phyloP scores from a whole-genome alignment of 352 stramenopile species.

The Blastocystis sp. region DNA sequence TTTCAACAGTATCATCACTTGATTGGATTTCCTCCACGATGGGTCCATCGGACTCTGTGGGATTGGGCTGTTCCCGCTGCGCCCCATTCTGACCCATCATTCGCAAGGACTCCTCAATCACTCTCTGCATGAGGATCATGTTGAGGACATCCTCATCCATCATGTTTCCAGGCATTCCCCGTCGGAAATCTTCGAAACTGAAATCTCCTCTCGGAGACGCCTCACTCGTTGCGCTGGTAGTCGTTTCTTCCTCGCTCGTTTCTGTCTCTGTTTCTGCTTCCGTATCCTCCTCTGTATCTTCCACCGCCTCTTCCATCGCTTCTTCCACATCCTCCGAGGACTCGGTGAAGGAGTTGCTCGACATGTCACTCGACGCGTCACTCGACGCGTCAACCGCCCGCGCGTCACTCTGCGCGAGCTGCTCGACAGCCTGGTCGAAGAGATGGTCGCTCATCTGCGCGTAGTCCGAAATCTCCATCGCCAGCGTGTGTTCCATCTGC shows the following conservation, averaged over 20 bases:
- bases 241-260: background rate
- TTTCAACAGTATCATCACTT: background rate
- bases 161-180: no score
- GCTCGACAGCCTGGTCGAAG: background rate
- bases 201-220: background rate
- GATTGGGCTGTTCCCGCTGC: background rate
- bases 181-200: no score
- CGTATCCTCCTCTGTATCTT: background rate
- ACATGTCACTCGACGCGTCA: no score
- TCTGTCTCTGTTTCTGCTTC: background rate
- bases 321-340: no score
- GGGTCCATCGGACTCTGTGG: background rate
- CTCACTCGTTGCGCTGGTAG: background rate
- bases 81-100: background rate
- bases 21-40: background rate
- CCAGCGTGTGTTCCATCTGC: background rate
- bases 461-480: background rate
- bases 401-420: background rate
- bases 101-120: background rate
- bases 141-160: no score
- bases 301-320: background rate
- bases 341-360: no score
- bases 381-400: no score
- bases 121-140: background rate
- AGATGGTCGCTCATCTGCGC: background rate